Base-by-base conservation (phyloP, 768 basidiomycete species). In the Auricularia sp. region DNA sequence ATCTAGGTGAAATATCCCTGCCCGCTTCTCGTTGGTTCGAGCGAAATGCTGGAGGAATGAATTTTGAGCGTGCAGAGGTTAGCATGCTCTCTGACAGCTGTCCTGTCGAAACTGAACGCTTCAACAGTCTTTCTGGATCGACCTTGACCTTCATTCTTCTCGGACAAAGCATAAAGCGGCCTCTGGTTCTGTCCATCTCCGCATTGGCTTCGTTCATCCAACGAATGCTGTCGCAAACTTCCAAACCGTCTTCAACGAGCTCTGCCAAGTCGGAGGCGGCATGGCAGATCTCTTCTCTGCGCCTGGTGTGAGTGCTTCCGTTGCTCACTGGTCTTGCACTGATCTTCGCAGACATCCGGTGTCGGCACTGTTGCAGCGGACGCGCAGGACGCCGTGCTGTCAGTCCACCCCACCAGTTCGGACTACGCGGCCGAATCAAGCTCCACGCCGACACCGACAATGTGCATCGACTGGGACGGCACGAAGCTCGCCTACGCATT, bases 401-500 rank as follows among this genome's bases (percentile, higher is more conserved):
- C 29, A 59, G 29, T 14, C 29, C 10, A 8, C 23, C 29, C 56
- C 23, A 8, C 29, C 10, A 29, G 6, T 12, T 10, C 7, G 2
- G 53, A 54, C 29, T 18, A 7, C 29, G 10, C 29, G 18, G 11
- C n/a, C 53, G 53, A n/a, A 18, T 54, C 53, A 18, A 8, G 33
- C 29, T 29, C 29, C 6, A 18, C 2, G 56, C 14, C 14, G 56
- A 4, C 34, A n/a, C 61, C 61, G 21, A 12, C 35, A 5, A 62
- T 65, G 21, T 18, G 61, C 11, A 61, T 65, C 36, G 43, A 62
- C 43, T 65, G 59, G 59, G 39, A 47, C 18, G 64, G 61, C 47
- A 65, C 64, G 43, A 18, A 6, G 36, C 21, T 65, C 42, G 61
- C 64, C 2, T 65, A 65, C 47, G 29, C 29, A 12, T 65, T 65